These are phyloP conservation scores for Euphorbia celastroides DNA, from an alignment of 441 rosid species.

Conservation along the genomic window DNA sequence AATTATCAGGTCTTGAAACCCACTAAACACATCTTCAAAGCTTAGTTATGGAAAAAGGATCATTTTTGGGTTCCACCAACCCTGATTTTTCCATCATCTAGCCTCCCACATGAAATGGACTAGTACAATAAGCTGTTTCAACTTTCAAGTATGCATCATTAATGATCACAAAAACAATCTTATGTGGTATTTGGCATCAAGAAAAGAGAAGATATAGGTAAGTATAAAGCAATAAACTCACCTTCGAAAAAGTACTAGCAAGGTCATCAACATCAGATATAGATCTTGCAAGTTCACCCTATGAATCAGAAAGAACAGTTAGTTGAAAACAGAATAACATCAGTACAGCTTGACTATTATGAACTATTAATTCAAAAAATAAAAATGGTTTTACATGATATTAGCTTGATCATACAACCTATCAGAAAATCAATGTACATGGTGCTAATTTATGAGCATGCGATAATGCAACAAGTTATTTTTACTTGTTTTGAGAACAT, in stretches of 20 bases:
- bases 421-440: neutral
- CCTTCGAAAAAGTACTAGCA: slow-evolving; percentile 77
- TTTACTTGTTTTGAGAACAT: neutral
- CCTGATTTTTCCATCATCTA: neutral
- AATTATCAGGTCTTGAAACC: no score
- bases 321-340: neutral
- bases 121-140: neutral
- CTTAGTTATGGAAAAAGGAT: neutral
- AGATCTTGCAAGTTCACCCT: slow-evolving; percentile 61
- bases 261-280: slow-evolving; percentile 74
- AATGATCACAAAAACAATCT: neutral
- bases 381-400: neutral
- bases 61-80: neutral
- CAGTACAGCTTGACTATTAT: neutral
- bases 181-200: neutral
- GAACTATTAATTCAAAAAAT: neutral
- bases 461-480: no score
- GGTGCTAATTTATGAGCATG: neutral
- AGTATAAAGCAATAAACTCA: slow-evolving; percentile 28
- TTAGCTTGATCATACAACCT: neutral
- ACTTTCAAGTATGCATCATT: neutral
- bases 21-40: neutral
- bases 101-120: neutral
- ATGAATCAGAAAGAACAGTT: slow-evolving; percentile 24
- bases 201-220: slow-evolving; percentile 6